These are phyloP conservation scores for Rhipidocladum racemiflorum DNA, from an alignment of 176 grass and related monocot genomes.

Conservation along the genomic window DNA sequence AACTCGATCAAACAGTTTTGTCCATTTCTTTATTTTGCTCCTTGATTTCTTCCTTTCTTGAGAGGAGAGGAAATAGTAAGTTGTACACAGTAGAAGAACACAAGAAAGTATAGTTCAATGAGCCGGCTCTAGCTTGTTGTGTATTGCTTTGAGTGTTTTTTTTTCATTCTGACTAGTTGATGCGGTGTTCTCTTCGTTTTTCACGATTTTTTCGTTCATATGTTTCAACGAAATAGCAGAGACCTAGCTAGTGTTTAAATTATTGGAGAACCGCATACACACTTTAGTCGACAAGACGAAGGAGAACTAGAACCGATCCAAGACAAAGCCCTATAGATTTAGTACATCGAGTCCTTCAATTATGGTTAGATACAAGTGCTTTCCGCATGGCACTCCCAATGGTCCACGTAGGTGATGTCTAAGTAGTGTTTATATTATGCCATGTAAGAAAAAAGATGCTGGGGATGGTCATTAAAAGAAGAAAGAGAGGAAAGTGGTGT, in stretches of 20 bases:
- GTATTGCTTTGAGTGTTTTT: not conserved
- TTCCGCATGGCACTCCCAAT: too few relatives aligned
- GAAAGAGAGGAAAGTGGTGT: too few relatives aligned
- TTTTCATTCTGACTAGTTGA: not conserved
- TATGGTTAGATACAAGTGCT: not conserved
- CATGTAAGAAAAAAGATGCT: too few relatives aligned
- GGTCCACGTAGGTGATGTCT: too few relatives aligned
- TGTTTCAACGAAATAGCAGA: not conserved
- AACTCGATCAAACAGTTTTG: not conserved
- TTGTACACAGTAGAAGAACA: not conserved
- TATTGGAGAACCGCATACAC: not conserved
- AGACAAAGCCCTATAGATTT: not conserved
- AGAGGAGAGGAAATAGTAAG: not conserved
- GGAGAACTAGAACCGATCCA: not conserved
- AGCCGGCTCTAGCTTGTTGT: not conserved
- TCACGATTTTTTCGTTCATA: not conserved
- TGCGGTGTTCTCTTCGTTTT: not conserved
- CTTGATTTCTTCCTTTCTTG: not conserved
- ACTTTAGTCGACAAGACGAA: not conserved
- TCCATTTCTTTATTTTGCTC: not conserved
- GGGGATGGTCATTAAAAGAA: too few relatives aligned
- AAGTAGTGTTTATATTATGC: too few relatives aligned
- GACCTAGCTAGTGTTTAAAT: not conserved
- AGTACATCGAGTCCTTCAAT: not conserved
- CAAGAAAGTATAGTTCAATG: not conserved